A percentile compares a stretch with the other conserved stretches of the same genome.
phyloP scores from a whole-genome alignment of 306 rosid species.

The Pterocarpus macrocarpus region DNA sequence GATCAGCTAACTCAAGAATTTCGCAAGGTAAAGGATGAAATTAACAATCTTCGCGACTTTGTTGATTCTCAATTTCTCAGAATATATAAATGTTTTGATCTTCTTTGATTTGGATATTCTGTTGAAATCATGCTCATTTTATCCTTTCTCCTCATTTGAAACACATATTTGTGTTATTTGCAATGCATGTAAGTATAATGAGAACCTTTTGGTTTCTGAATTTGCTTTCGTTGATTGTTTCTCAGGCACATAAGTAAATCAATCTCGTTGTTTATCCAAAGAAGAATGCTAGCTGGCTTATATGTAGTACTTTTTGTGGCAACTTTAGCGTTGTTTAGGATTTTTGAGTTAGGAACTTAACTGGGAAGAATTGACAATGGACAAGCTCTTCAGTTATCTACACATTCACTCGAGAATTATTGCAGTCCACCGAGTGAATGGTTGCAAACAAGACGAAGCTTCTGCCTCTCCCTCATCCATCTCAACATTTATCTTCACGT shows the following conservation, averaged over 20 bases:
- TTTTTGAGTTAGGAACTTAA: slow-evolving; percentile 2
- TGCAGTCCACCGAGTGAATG: too few relatives aligned
- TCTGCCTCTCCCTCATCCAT: too few relatives aligned
- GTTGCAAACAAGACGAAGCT: too few relatives aligned
- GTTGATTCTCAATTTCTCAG: not conserved
- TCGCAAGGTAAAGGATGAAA: not conserved
- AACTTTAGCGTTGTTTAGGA: too few relatives aligned
- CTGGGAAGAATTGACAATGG: too few relatives aligned
- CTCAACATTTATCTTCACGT: too few relatives aligned
- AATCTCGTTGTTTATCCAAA: not conserved
- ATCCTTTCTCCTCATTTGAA: not conserved
- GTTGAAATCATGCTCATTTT: not conserved
- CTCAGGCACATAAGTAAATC: not conserved
- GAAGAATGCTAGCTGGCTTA: too few relatives aligned
- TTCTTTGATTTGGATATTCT: slow-evolving; percentile 1
- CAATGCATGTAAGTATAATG: not conserved
- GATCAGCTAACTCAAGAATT: slow-evolving; percentile 9
- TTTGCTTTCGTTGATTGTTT: not conserved
- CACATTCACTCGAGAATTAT: slow-evolving; percentile 35
- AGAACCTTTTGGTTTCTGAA: too few relatives aligned
- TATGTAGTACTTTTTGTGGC: too few relatives aligned
- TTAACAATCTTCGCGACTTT: not conserved
- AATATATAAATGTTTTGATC: slow-evolving; percentile 2
- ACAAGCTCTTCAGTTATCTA: too few relatives aligned
- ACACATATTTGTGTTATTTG: not conserved